Evolutionary conservation across 2,329 filamentous ascomycete species (phyloP), one percentile per base, ranked within the genome.

Genomic region (Paraconiothyrium sp.): DNA sequence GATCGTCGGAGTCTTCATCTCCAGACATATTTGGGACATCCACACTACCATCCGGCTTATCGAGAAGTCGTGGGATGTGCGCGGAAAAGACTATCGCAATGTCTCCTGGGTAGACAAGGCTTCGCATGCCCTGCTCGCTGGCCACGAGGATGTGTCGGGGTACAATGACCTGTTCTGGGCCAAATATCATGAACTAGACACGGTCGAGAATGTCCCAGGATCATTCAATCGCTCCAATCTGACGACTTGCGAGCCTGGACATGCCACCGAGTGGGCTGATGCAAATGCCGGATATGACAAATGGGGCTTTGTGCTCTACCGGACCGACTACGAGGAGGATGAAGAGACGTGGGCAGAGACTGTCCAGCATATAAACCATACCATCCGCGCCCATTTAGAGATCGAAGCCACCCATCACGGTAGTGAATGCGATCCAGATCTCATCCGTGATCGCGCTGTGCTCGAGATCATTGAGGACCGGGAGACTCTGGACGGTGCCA

Each of bases 221-320:
- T 51, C 24, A 16, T 51, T 51, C 48, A 51, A 51, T 51, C 48
- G 48, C 48, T 51, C 48, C 30, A 51, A 51, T 34, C 48, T 51
- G 48, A 51, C 48, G 48, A 32, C 24, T 51, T 51, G 48, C 48
- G n/a, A 51, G 48, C 24, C 11, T 34, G 48, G 20, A 4, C 35
- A 51, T 51, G 24, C 22, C 30, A 30, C 48, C 24, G 48, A 51
- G 34, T 51, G 48, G 48, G 48, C 20, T 51, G 48, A 51, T 51
- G 11, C 22, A 34, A 51, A 51, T 51, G 22, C 48, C 48, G 20
- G 48, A 51, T 51, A 51, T 20, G 24, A 32, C 9, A 51, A 34
- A 51, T 51, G 48, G 48, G 48, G 48, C 24, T 51, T 51, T 30
- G 48, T 51, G 48, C 48, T 51, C 48, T 51, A 51, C 48, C 48